Evolutionary conservation across 176 grass and related monocot species (phyloP).

Genomic region (Tuctoria greenei): DNA sequence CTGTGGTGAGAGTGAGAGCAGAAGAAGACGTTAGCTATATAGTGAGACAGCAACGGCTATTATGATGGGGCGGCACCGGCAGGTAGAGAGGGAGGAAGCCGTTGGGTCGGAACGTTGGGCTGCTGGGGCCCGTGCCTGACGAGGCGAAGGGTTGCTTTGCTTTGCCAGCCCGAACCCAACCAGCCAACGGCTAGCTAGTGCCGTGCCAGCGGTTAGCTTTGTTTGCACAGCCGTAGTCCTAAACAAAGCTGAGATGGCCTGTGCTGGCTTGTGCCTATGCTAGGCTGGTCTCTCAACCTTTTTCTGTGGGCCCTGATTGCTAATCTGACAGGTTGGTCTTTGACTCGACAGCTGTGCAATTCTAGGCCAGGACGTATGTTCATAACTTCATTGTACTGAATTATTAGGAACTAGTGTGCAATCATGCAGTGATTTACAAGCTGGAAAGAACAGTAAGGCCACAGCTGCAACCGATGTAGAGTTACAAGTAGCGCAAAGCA

Average conservation of each 20-base stretch:
- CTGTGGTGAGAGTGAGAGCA: too few species aligned
- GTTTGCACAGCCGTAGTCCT: background rate
- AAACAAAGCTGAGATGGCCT: background rate
- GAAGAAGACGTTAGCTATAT: slow-evolving; percentile 45
- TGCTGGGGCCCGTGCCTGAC: slow-evolving; percentile 7
- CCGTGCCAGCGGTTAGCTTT: background rate
- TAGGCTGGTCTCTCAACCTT: slow-evolving; percentile 19
- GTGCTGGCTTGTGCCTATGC: slow-evolving; percentile 7
- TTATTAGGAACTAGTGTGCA: background rate
- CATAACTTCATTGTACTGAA: background rate
- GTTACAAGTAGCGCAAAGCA: background rate
- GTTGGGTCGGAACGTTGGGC: slow-evolving; percentile 40
- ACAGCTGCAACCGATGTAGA: slow-evolving; percentile 7
- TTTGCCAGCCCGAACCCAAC: slow-evolving; percentile 17
- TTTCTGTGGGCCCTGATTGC: background rate
- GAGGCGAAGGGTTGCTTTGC: background rate
- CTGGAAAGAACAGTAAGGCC: slow-evolving; percentile 14
- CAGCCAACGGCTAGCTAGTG: slow-evolving; percentile 45
- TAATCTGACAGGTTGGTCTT: slow-evolving; percentile 30
- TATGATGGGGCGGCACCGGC: slow-evolving; percentile 32
- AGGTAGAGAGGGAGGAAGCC: slow-evolving; percentile 13
- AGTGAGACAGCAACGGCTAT: slow-evolving; percentile 37
- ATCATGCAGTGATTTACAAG: slow-evolving; percentile 11
- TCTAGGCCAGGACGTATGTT: background rate
- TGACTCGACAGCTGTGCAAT: slow-evolving; percentile 29